phyloP scores from a whole-genome alignment of 1,284 basidiomycete genomes.

The Amylostereum areolatum region DNA sequence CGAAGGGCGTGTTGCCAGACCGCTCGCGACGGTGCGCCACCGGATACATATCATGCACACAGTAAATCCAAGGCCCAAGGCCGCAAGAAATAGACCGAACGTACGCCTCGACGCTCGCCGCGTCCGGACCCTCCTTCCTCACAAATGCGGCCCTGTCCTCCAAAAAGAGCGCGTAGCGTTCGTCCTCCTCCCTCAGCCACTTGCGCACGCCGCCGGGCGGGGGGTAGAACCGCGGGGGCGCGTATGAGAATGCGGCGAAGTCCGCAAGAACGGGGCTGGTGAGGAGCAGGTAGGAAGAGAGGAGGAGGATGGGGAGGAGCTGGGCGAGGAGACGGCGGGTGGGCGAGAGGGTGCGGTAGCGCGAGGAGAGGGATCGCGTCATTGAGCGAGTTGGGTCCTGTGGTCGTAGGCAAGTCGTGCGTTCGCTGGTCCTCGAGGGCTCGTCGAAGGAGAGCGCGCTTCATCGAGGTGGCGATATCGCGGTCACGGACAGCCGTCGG shows the following conservation, averaged over 20 bases:
- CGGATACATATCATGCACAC: no score
- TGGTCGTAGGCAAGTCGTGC: no score
- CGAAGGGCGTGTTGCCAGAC: no score
- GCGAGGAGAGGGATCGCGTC: no score
- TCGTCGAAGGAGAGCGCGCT: no score
- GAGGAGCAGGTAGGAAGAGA: neutral
- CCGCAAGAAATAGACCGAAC: neutral
- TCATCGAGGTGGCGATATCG: no score
- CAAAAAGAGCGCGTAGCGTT: neutral
- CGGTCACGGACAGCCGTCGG: no score
- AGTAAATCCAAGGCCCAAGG: neutral
- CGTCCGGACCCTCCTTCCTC: constrained; percentile 13
- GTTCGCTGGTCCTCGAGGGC: no score
- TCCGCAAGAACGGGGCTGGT: neutral
- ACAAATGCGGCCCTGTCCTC: constrained; percentile 6
- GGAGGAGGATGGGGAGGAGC: neutral
- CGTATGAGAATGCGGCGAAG: neutral
- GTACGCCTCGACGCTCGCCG: constrained; percentile 7
- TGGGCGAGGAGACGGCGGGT: neutral
- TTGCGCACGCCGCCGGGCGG: neutral
- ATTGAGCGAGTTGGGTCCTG: no score
- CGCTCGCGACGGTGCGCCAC: no score
- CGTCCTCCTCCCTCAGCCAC: neutral
- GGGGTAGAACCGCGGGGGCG: neutral
- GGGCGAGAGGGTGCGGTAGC: neutral